Evolutionary conservation across 2,329 filamentous ascomycete species (phyloP), one percentile per base, ranked within the genome.

Genomic region (Pyrenophora teres): DNA sequence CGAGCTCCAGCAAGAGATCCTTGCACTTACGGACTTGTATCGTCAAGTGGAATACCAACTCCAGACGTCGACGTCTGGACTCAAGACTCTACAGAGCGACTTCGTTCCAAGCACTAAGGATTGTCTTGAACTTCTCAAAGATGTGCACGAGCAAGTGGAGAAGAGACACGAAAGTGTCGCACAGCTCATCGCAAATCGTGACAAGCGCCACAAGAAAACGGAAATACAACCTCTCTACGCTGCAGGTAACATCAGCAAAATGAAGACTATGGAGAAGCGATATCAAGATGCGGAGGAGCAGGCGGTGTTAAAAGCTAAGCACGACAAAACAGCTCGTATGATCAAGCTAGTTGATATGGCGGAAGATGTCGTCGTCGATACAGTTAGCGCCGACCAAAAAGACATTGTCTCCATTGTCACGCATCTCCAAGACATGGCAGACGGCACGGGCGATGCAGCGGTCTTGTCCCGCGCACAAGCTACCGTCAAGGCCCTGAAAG

Each of bases 201-300:
- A 84, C 60, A 77, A 76, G 39, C 74, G 80, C 13, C 78, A 81
- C 44, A 83, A 83, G 68, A 79, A 77, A 59, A 79, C 81, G 0
- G 80, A 83, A 56, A 73, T 79, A 42, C 77, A 78, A 50, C 80
- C 77, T 18, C 75, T 78, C 27, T 80, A 81, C 19, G 78, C 80
- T 44, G 74, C 77, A 39, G 81, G 81, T 18, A 78, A 83, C 57
- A 78, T 80, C 16, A 64, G 71, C 4, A 77, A 77, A 37, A 74
- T 84, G 57, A 83, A 80, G 62, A 71, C 72, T 23, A 64, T 83
- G 8, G 72, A 75, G 45, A 62, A 65, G 43, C 65, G 72, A 25
- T 76, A 76, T 38, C 80, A 82, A 40, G 71, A 72, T 12, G 79
- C 81, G 53, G 81, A 84, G 60, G 79, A 77, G 50, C 75, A 77